Base-by-base conservation (phyloP, 2,329 filamentous ascomycete species). In the Clathrospora elynae region DNA sequence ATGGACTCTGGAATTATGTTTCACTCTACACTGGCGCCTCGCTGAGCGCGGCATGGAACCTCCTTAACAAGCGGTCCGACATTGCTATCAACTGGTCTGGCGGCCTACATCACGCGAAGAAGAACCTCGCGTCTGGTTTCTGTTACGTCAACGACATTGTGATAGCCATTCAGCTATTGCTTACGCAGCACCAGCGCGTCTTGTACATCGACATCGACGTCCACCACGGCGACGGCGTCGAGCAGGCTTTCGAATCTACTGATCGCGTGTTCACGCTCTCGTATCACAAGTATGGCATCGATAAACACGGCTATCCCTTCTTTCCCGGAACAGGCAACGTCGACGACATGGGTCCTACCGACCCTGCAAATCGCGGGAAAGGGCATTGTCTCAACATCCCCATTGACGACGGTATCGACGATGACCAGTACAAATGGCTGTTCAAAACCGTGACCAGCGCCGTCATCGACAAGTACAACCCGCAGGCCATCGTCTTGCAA, bases 121-220 rank as follows among this genome's bases (percentile, higher is more conserved):
- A 92, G 67, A 83, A 86, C 38, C 90, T 96, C 72, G 92, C 93
- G 0, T 92, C 87, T 10, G 93, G 93, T 0, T 99, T 99, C 72
- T 99, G 93, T 75, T 99, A 99, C 74, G 90, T 97, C 74, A 99
- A 99, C 71, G 93, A 99, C 71, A 97, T 97, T 61, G 93, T 97
- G 44, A 81, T 99, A 32, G 90, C 88, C 23, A 93, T 96, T 59
- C 80, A 97, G 24, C 87, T 96, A 67, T 81, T 99, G 7, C 78
- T 97, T 11, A 85, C 88, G 19, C 81, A 86, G 62, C 83, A 91
- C 59, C 84, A 90, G 11, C 86, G 91, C 34, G 91, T 97, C 6
- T 78, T 97, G 44, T 96, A 97, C 71, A 91, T 97, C 70, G 90
- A 95, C 66, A 95, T 95, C 56, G 90, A 95, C 66, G 89, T 95